Evolutionary conservation across 225 moss, liverwort and hornwort species (phyloP), one percentile per base, ranked within the genome.

Genomic region (Straminergon stramineum): DNA sequence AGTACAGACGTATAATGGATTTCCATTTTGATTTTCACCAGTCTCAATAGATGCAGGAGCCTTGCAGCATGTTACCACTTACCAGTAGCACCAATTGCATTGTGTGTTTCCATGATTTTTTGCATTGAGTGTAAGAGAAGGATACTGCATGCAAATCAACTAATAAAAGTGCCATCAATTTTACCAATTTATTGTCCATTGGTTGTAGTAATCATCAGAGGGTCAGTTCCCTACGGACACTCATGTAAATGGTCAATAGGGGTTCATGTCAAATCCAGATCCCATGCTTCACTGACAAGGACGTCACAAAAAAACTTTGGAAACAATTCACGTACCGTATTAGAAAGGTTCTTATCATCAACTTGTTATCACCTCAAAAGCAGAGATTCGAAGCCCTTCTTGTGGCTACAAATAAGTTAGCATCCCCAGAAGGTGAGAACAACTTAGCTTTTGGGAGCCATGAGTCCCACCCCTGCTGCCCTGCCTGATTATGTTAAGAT

Each of bases 251-350:
- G n/a, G n/a, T 55, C 55, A 84, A 56, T 30, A 30, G 28, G 7
- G n/a, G 56, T 23, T 68, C 2, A 4, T 53, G 53, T 52, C 69
- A 69, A 85, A 41, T 41, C 7, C 22, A 34, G 73, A 85, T 58
- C 85, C 60, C 45, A 85, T 60, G 60, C 71, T 60, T 24, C 11
- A 23, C 85, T 85, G 70, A 74, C 85, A 74, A 35, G 24, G 45
- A 45, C 5, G 0, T 39, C 58, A 28, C 79, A 13, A 13, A 51
- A 12, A 45, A 9, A 2, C 10, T 19, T 55, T 13, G 0, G 0
- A 52, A 67, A 34, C 26, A 83, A 64, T 26, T 83, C 26, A 19
- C n/a, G n/a, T 10, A 31, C 31, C 7, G 3, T 43, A 13, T 68
- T 18, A 14, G 14, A 68, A 58, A 85, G 85, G 23, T 34, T 85